A percentile compares a stretch with the other conserved stretches of the same genome.
Conservation (phyloP, 73 alveolate species). For the Paramecium sexaurelia region DNA sequence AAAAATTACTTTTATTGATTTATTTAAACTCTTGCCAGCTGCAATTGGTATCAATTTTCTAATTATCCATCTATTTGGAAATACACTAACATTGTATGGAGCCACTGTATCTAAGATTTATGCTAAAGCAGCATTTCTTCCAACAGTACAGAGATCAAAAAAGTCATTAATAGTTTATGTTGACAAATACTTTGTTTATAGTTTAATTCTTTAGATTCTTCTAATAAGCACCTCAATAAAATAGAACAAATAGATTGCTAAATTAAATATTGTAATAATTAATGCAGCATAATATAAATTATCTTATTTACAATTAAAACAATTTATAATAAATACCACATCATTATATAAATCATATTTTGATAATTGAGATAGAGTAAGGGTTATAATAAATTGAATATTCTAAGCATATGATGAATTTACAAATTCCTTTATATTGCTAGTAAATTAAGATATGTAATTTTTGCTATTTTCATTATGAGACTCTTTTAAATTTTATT, state of each 20-base stretch:
- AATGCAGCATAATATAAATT: not conserved
- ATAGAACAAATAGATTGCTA: not conserved
- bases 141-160: not conserved
- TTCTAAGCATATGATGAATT: not conserved
- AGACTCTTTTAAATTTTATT: not conserved
- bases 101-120: constrained; percentile 36
- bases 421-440: not conserved
- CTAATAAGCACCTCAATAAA: not conserved
- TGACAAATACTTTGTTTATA: not conserved
- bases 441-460: not conserved
- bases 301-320: not conserved
- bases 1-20: not conserved
- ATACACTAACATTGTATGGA: constrained; percentile 52
- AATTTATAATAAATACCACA: not conserved
- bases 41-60: constrained; percentile 45
- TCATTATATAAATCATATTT: constrained; percentile 54
- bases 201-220: not conserved
- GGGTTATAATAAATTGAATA: not conserved
- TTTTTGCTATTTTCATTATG: not conserved
- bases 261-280: not conserved
- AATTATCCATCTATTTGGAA: constrained; percentile 38
- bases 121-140: constrained; percentile 47
- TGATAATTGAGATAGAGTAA: not conserved
- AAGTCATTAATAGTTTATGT: not conserved
- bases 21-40: constrained; percentile 53